A percentile compares a stretch with the other conserved stretches of the same genome.
phyloP scores from a whole-genome alignment of 202 grass and related monocot genomes.

The Zizania palustris region DNA sequence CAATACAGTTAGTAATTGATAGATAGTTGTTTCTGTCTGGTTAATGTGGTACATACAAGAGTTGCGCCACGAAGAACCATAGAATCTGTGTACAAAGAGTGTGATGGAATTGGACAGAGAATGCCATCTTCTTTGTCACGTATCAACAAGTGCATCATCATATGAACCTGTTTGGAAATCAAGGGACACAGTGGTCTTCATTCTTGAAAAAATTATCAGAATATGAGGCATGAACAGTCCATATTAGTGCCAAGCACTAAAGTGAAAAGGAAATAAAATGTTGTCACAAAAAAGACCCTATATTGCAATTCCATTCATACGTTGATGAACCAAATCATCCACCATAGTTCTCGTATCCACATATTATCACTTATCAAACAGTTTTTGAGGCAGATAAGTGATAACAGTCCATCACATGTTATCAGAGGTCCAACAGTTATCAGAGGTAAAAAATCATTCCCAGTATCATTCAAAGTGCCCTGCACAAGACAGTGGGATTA shows the following conservation, averaged over 20 bases:
- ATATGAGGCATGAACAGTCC: background rate
- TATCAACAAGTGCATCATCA: constrained; percentile 87
- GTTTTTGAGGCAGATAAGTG: background rate
- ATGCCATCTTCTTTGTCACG: constrained; percentile 77
- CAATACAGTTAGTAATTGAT: background rate
- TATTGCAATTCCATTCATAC: background rate
- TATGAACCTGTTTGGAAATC: constrained; percentile 64
- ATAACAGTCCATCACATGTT: background rate
- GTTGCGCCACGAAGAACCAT: constrained; percentile 68
- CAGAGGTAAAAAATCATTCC: background rate
- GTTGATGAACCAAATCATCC: background rate
- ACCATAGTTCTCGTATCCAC: background rate
- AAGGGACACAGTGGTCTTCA: constrained; percentile 19
- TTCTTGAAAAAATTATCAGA: background rate
- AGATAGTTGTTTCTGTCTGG: background rate
- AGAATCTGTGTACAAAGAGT: constrained; percentile 72
- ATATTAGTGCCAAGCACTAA: background rate
- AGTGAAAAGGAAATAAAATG: background rate
- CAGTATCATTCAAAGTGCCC: constrained; percentile 3
- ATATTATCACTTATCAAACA: too few relatives aligned
- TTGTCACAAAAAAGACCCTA: background rate
- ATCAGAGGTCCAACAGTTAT: background rate
- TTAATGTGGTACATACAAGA: constrained; percentile 59
- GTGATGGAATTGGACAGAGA: constrained; percentile 79
- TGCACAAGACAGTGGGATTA: constrained; percentile 12